Evolutionary conservation across 1,139 yeast species (phyloP).

Genomic region (Yarrowia galli): DNA sequence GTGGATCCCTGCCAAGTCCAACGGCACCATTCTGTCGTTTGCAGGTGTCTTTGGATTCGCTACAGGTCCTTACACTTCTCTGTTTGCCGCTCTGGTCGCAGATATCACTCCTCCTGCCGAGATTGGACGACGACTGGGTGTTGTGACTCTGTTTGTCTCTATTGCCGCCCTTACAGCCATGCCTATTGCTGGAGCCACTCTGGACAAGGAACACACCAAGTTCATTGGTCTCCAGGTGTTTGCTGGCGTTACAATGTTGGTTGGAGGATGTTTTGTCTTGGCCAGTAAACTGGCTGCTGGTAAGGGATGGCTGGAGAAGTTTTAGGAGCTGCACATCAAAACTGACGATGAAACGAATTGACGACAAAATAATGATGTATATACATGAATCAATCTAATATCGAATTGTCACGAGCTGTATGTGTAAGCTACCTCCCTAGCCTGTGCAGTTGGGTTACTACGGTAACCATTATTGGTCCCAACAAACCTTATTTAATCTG

Average conservation of each 20-base stretch:
- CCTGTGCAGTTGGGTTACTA: no score
- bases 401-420: no score
- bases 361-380: neutral
- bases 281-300: slow-evolving; percentile 16
- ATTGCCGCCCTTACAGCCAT: slow-evolving; percentile 29
- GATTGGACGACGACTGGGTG: slow-evolving; percentile 24
- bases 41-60: slow-evolving; percentile 25
- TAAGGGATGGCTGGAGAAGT: slow-evolving; percentile 14
- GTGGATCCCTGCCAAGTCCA: slow-evolving; percentile 32
- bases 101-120: slow-evolving; percentile 30
- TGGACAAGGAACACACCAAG: slow-evolving; percentile 13
- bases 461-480: no score
- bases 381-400: neutral
- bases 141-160: slow-evolving; percentile 17
- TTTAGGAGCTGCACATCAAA: no score
- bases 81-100: slow-evolving; percentile 26
- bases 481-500: no score
- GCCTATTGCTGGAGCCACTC: slow-evolving; percentile 34
- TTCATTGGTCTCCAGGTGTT: slow-evolving; percentile 35
- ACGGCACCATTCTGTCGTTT: slow-evolving; percentile 14
- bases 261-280: slow-evolving; percentile 22
- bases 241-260: slow-evolving; percentile 17
- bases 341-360: neutral
- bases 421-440: no score
- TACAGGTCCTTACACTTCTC: slow-evolving; percentile 11